Evolutionary conservation across 768 basidiomycete genomes (phyloP).

Genomic region (Suillus variegatus): DNA sequence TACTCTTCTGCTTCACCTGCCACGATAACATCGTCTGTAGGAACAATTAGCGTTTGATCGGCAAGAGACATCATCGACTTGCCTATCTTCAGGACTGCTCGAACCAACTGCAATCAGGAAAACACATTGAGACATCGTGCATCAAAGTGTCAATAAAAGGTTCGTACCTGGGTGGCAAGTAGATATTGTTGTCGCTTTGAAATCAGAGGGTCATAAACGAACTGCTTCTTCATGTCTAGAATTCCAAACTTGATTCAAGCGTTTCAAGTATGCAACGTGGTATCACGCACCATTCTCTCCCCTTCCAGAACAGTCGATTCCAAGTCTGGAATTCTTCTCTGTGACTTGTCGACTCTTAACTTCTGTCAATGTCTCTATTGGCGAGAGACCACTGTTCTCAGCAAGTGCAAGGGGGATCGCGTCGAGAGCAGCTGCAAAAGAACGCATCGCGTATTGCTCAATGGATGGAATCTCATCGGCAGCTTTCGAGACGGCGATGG

Average conservation of each 20-base stretch:
- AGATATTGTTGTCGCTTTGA: constrained; percentile 97
- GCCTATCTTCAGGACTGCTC: constrained; percentile 89
- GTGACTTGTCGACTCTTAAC: constrained; percentile 91
- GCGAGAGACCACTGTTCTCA: constrained; percentile 95
- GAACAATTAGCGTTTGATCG: constrained; percentile 9
- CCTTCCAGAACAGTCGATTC: constrained; percentile 88
- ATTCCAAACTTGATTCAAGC: neutral
- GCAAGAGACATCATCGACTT: constrained; percentile 23
- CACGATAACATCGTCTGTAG: constrained; percentile 74
- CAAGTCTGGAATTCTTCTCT: constrained; percentile 82
- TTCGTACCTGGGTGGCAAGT: constrained; percentile 86
- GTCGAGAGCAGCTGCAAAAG: constrained; percentile 95
- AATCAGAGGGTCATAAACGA: constrained; percentile 96
- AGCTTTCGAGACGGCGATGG: constrained; percentile 89
- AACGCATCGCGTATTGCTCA: constrained; percentile 99
- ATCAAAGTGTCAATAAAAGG: neutral
- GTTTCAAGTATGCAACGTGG: neutral
- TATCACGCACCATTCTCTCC: constrained; percentile 76
- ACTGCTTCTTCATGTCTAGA: constrained; percentile 95
- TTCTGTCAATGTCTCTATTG: constrained; percentile 95
- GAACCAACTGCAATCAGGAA: constrained; percentile 57
- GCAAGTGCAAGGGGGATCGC: constrained; percentile 95
- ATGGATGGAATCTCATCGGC: constrained; percentile 97
- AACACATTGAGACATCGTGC: constrained; percentile 5
- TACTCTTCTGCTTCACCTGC: constrained; percentile 72